Evolutionary conservation across 2,329 filamentous ascomycete species (phyloP), one percentile per base, ranked within the genome.

Genomic region (Colletotrichum liaoningense): DNA sequence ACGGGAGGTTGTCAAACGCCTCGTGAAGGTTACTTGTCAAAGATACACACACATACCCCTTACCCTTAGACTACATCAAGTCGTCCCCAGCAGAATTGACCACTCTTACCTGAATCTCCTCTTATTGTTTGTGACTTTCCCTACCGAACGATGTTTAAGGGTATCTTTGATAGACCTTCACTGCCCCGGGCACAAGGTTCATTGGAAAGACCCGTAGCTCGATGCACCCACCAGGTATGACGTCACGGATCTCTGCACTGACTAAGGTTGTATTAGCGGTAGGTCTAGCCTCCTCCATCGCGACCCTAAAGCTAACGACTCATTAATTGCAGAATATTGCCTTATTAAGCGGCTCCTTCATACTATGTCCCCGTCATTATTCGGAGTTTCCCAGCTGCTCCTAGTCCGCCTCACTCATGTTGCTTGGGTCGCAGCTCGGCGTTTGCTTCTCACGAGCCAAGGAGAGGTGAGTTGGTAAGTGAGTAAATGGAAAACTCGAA

Each of bases 191-290:
- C 12, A n/a, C 22, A 33, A 16, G 14, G 28, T 54, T 11, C n/a
- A 12, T 24, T 12, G 28, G n/a, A n/a, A 49, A 49, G 19, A n/a
- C 42, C 42, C 54, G n/a, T 22, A 8, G 52, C 52, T 42, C 14
- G 38, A 33, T 14, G 19, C 54, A 42, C 14, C 19, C 38, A 30
- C 35, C 35, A 24, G 11, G 12, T 22, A 65, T 65, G 63, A 65
- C 63, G 63, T 65, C 63, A 65, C 16, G 19, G 38, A 8, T 5
- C 4, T 26, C n/a, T 56, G 33, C 33, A 65, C 52, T 65, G 63
- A 65, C 52, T 42, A 19, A 42, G 38, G 38, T 42, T 7, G 38
- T 19, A 42, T 4, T 9, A 22, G 35, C 22, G 28, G 30, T 22
- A 35, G 52, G 30, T 24, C 24, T 56, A 16, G 24, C 49, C 38